Conservation (phyloP, 1,284 basidiomycete genomes). For the Ceratobasidium sp. region DNA sequence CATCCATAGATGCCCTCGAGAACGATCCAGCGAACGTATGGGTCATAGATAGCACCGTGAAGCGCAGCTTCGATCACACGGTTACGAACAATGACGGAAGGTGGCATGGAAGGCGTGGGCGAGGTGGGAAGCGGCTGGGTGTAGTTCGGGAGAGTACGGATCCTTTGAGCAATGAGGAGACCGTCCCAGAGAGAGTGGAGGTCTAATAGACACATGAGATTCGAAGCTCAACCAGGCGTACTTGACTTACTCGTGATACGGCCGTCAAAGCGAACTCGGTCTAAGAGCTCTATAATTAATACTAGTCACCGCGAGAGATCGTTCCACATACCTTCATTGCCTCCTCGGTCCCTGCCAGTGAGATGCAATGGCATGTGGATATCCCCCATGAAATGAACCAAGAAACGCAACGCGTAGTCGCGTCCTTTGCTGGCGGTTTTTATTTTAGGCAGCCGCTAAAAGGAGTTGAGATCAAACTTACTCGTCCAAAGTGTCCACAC, state of each 20-base stretch:
- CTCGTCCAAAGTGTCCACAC: conserved; percentile 58
- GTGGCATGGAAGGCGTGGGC: conserved; percentile 6
- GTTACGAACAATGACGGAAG: conserved; percentile 7
- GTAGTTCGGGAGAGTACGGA: conserved; percentile 85
- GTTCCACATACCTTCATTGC: conserved; percentile 66
- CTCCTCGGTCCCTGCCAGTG: conserved; percentile 84
- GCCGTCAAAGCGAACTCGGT: conserved; percentile 53
- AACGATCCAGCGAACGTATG: conserved; percentile 86
- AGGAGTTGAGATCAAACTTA: conserved; percentile 48
- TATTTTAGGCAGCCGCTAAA: conserved; percentile 16
- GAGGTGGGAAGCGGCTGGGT: conserved; percentile 70
- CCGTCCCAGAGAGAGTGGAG: conserved; percentile 90
- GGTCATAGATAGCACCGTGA: conserved; percentile 85
- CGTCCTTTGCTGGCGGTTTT: conserved; percentile 48
- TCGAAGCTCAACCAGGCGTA: not conserved
- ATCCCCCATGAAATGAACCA: conserved; percentile 91
- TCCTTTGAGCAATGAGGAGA: conserved; percentile 80
- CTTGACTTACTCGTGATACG: conserved; percentile 48
- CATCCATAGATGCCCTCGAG: conserved; percentile 79
- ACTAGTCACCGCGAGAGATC: not conserved
- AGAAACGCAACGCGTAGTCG: conserved; percentile 80
- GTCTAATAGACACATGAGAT: conserved; percentile 58
- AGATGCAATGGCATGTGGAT: conserved; percentile 93
- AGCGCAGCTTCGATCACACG: conserved; percentile 71
- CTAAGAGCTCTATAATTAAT: conserved; percentile 27